Percentiles rank a stretch among this genome's conserved stretches.
Conservation (phyloP, 1,284 basidiomycete genomes). For the Pseudozyma hubeiensis region DNA sequence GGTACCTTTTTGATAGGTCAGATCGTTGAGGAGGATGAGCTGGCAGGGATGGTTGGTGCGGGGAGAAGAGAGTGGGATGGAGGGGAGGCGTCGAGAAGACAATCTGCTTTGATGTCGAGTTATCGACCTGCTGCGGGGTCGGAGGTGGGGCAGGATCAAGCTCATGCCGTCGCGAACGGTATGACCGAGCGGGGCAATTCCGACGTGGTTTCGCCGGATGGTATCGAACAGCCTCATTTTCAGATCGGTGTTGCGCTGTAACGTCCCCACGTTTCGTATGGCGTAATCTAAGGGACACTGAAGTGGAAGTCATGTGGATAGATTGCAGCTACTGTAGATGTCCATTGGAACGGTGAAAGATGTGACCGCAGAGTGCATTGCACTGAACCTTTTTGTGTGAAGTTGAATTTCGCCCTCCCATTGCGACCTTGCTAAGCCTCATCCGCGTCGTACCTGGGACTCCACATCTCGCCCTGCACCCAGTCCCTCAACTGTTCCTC, state of each 20-base stretch:
- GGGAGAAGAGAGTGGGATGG: not conserved
- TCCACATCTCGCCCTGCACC: constrained; percentile 65
- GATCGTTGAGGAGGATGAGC: constrained; percentile 30
- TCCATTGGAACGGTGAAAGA: too few species aligned
- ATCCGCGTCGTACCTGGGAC: constrained; percentile 51
- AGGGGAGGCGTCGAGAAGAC: constrained; percentile 2
- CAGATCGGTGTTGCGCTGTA: not conserved
- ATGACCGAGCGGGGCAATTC: not conserved
- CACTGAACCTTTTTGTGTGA: too few species aligned
- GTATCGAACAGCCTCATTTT: not conserved
- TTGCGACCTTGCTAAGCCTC: not conserved
- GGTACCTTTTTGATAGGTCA: constrained; percentile 6
- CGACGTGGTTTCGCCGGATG: not conserved
- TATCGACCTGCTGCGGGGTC: not conserved
- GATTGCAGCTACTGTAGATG: too few species aligned
- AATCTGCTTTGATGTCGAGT: constrained; percentile 17
- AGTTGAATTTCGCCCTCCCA: too few species aligned
- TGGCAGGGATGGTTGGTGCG: not conserved
- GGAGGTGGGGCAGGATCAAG: not conserved
- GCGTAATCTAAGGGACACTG: too few species aligned
- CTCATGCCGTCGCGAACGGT: too few species aligned
- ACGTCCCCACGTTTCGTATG: not conserved
- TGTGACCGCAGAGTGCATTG: too few species aligned
- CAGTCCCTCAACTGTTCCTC: constrained; percentile 60
- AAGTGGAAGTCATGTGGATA: too few species aligned